These are phyloP conservation scores for Aspergillus udagawae DNA, from an alignment of 2,329 filamentous ascomycete genomes.

Conservation along the genomic window DNA sequence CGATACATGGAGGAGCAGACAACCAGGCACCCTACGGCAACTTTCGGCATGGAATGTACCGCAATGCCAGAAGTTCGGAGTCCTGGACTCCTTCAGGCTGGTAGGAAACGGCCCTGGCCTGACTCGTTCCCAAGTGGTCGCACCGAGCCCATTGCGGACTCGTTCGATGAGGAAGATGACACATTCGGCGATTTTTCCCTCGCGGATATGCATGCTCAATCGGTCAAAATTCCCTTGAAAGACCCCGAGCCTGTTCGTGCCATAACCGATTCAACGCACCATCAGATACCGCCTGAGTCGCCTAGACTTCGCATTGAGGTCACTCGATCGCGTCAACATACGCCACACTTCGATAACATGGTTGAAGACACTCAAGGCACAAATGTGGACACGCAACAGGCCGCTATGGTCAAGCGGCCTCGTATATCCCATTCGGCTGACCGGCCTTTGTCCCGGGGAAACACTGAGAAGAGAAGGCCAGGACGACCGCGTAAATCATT, in stretches of 20 bases:
- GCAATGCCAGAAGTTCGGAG: constrained; percentile 29
- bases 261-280: constrained; percentile 2
- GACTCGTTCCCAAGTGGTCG: constrained; percentile 24
- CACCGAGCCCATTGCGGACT: constrained; percentile 27
- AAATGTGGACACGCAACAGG: constrained; percentile 10
- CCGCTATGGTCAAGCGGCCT: constrained; percentile 27
- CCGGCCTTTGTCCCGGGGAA: constrained; percentile 2
- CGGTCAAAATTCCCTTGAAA: constrained; percentile 24
- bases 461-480: constrained; percentile 11
- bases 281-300: constrained; percentile 6
- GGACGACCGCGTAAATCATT: constrained; percentile 30
- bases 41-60: constrained; percentile 5
- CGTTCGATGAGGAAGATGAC: constrained; percentile 29
- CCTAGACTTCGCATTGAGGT: constrained; percentile 15
- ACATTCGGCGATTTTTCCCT: constrained; percentile 25
- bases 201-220: constrained; percentile 15
- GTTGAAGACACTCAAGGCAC: neutral
- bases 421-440: constrained; percentile 20
- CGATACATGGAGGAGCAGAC: constrained; percentile 30
- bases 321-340: constrained; percentile 6
- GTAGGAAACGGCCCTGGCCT: constrained; percentile 30
- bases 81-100: constrained; percentile 31
- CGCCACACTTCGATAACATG: constrained; percentile 1
- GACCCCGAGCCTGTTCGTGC: constrained; percentile 7
- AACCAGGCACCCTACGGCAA: constrained; percentile 8